These are phyloP conservation scores for Rhipidocladum racemiflorum DNA, from an alignment of 176 grass and related monocot species.

Conservation along the genomic window DNA sequence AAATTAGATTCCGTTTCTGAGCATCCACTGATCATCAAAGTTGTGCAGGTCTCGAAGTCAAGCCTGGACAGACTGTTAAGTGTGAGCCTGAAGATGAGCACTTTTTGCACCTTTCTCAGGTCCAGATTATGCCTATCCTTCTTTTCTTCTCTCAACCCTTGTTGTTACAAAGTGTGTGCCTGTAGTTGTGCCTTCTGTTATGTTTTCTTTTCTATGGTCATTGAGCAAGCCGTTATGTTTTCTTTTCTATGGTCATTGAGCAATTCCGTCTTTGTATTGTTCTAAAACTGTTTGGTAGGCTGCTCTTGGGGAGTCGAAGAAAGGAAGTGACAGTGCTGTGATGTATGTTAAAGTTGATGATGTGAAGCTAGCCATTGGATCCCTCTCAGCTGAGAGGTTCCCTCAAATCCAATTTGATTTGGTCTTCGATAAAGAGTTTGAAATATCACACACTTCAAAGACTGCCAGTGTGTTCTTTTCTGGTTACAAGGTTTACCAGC, in stretches of 20 bases:
- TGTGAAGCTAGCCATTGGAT: conserved; percentile 72
- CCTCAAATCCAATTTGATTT: conserved; percentile 77
- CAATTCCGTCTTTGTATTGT: background rate
- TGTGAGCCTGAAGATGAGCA: conserved; percentile 54
- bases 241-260: background rate
- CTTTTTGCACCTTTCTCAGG: conserved; percentile 85
- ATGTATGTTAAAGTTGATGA: conserved; percentile 55
- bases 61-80: conserved; percentile 61
- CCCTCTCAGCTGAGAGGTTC: conserved; percentile 50
- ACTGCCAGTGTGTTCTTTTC: conserved; percentile 60
- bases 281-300: conserved; percentile 30
- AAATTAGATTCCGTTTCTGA: background rate
- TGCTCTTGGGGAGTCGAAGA: conserved; percentile 70
- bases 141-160: background rate
- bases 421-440: conserved; percentile 87
- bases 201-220: no score
- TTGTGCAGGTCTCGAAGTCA: conserved; percentile 74
- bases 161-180: background rate
- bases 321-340: conserved; percentile 41
- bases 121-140: conserved; percentile 1
- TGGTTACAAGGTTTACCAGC: conserved; percentile 66
- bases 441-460: conserved; percentile 84
- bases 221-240: no score
- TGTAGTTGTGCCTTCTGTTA: background rate
- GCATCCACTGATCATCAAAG: background rate